Base-by-base conservation (phyloP, 176 grass and related monocot species). In the Paspalum vaginatum region DNA sequence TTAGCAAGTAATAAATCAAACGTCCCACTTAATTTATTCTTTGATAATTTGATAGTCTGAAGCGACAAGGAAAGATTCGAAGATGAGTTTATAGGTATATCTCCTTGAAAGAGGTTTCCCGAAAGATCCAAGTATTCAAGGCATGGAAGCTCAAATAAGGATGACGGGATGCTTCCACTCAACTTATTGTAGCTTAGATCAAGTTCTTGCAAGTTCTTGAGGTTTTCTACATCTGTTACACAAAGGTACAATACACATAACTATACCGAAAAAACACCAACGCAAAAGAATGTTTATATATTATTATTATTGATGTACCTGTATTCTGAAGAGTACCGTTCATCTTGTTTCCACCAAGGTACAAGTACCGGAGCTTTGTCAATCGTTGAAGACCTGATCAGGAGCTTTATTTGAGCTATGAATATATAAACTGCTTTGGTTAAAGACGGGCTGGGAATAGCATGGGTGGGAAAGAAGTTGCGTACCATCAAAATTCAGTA, bases 91-190 rank as follows among this genome's bases (percentile, higher is more conserved):
- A 73, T 63, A 51, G 80, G 72, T 20, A 85, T 51, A 26, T 21
- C 38, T 27, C 83, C 83, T 56, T 79, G 25, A 11, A 85, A 2
- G 2, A 61, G 14, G 9, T 85, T 85, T 0, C 9, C 4, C 4
- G 75, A 85, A 5, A 85, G 14, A 37, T 69, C 66, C 8, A 85
- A 42, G 11, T 72, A 21, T 2, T 72, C 13, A 40, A 87, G 69
- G 37, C 5, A 63, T 41, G 24, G 10, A 24, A 68, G 15, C 20
- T 75, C 74, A 52, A 56, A 57, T 0, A 75, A 26, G 4, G 59
- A 56, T 16, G 68, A 7, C 9, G 84, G 60, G 72, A 87, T 46
- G n/a, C 44, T 68, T 48, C 70, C 49, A 39, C n/a, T 8, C 32
- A 87, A 60, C n/a, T 59, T 32, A 46, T 81, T 80, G 26, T 21